A percentile compares a stretch with the other conserved stretches of the same genome.
Evolutionary conservation across 257 asterid species (phyloP).

Genomic region (Coffea canephora): DNA sequence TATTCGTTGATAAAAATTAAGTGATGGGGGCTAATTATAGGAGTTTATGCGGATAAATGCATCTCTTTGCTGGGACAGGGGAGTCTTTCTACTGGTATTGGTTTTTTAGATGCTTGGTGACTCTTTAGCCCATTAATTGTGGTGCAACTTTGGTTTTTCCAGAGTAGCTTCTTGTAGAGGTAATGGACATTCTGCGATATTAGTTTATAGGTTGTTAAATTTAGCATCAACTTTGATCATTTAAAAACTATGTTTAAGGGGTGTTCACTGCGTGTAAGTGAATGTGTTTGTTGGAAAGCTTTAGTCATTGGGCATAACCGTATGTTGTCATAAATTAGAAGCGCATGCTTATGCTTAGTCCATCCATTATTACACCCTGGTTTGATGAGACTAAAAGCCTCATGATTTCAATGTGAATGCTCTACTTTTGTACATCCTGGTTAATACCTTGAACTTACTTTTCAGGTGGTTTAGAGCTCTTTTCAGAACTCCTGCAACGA

Average conservation of each 20-base stretch:
- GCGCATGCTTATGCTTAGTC: neutral
- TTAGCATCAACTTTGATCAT: neutral
- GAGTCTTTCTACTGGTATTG: neutral
- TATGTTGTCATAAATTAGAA: neutral
- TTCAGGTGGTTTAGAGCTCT: constrained; percentile 90
- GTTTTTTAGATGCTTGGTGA: neutral
- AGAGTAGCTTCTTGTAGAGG: neutral
- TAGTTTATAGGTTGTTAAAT: neutral
- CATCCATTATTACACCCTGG: neutral
- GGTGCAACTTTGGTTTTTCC: neutral
- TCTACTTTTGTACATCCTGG: neutral
- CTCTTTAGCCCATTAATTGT: neutral
- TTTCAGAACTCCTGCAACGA: constrained; percentile 84
- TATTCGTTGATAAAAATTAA: neutral
- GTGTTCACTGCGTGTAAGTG: too few relatives aligned
- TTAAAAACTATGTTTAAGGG: neutral
- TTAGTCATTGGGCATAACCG: neutral
- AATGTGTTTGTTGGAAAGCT: neutral
- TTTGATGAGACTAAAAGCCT: neutral
- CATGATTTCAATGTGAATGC: neutral
- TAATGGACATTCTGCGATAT: neutral
- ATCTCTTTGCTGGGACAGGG: neutral
- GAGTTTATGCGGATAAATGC: neutral
- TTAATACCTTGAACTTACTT: constrained; percentile 7
- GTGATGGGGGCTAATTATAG: neutral